Conservation (phyloP, 768 basidiomycete species). For the Russula ochroleuca region DNA sequence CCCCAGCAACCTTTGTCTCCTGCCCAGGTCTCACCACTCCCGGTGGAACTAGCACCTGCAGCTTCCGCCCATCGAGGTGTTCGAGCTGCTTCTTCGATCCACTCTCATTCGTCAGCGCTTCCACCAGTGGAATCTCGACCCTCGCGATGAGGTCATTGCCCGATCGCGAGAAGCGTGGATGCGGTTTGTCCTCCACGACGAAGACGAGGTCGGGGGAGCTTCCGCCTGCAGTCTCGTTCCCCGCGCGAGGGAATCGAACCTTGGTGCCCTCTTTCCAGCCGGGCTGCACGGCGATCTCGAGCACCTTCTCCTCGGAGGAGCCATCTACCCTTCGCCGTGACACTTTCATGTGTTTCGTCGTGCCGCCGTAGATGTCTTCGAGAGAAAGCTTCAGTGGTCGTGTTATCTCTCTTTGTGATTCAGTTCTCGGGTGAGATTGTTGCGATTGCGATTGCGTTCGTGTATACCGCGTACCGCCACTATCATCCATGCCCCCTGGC, state of each 20-base stretch:
- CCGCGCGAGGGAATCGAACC: conserved; percentile 81
- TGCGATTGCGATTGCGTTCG: conserved; percentile 32
- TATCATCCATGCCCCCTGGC: conserved; percentile 49
- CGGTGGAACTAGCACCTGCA: conserved; percentile 62
- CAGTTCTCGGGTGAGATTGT: conserved; percentile 33
- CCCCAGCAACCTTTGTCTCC: conserved; percentile 62
- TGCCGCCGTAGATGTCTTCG: conserved; percentile 80
- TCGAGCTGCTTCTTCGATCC: conserved; percentile 54
- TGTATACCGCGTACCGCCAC: conserved; percentile 2
- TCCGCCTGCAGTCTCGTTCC: conserved; percentile 67
- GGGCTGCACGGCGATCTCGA: conserved; percentile 74
- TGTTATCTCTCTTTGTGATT: conserved; percentile 53
- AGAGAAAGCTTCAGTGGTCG: conserved; percentile 82
- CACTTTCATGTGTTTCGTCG: conserved; percentile 85
- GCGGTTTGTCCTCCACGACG: conserved; percentile 93
- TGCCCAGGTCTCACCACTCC: conserved; percentile 74
- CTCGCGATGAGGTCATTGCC: conserved; percentile 72
- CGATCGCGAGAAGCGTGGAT: conserved; percentile 67
- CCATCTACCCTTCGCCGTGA: conserved; percentile 70
- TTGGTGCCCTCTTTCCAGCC: conserved; percentile 98
- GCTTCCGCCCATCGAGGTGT: conserved; percentile 71
- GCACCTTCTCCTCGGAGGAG: conserved; percentile 75
- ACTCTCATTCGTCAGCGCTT: conserved; percentile 65
- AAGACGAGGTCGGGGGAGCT: conserved; percentile 91
- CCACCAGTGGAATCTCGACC: conserved; percentile 68